Evolutionary conservation across 345 rosid species (phyloP).

Genomic region (Sonneratia alba): DNA sequence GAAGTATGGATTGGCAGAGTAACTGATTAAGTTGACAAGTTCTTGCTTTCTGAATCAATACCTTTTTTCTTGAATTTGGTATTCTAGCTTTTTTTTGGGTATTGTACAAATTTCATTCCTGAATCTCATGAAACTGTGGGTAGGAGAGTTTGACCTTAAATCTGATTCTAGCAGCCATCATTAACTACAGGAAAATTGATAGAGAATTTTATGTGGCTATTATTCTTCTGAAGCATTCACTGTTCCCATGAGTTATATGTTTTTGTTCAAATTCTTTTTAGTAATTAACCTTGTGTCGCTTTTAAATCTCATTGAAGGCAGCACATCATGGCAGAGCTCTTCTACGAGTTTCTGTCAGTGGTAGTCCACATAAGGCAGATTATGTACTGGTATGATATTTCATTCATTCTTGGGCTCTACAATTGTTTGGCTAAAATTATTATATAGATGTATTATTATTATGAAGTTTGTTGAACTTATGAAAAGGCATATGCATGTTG

Average conservation of each 20-base stretch:
- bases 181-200: not conserved
- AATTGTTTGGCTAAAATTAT: not conserved
- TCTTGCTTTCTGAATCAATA: not conserved
- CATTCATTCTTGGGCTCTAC: not conserved
- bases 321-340: conserved; percentile 67
- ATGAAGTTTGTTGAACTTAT: not conserved
- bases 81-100: not conserved
- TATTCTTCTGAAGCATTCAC: not conserved
- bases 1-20: not conserved
- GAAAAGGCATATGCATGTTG: not conserved
- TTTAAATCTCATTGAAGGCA: conserved; percentile 42
- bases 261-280: not conserved
- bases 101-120: not conserved
- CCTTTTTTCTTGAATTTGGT: not conserved
- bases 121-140: not conserved
- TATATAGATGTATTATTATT: not conserved
- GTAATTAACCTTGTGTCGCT: conserved; percentile 4
- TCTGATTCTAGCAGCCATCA: not conserved
- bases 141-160: not conserved
- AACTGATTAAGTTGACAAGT: not conserved
- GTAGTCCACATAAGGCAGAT: conserved; percentile 49
- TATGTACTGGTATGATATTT: conserved; percentile 49
- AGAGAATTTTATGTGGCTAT: not conserved
- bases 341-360: conserved; percentile 46
- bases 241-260: not conserved